Evolutionary conservation across 768 basidiomycete genomes (phyloP).

Genomic region (Leccinum truebloodii): DNA sequence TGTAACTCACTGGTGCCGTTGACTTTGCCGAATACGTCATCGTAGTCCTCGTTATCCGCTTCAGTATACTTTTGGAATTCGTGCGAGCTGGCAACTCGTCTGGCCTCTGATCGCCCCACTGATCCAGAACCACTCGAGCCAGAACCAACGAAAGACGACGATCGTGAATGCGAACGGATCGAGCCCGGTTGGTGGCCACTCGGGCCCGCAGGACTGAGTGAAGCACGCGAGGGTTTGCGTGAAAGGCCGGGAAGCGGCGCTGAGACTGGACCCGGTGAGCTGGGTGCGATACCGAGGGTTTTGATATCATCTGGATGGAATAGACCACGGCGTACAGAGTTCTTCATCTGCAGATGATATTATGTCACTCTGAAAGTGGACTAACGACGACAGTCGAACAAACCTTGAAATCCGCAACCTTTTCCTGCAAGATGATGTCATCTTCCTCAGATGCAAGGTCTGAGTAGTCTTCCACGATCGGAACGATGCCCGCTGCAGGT

Average conservation of each 20-base stretch:
- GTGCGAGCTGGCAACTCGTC: constrained; percentile 50
- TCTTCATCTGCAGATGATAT: constrained; percentile 55
- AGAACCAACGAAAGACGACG: constrained; percentile 54
- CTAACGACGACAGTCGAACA: constrained; percentile 11
- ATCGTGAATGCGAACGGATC: constrained; percentile 52
- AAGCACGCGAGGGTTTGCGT: constrained; percentile 54
- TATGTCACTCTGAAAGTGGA: not conserved
- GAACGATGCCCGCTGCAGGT: constrained; percentile 59
- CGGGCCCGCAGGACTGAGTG: constrained; percentile 45
- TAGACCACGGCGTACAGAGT: constrained; percentile 67
- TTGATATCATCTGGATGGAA: constrained; percentile 92
- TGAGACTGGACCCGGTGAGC: constrained; percentile 60
- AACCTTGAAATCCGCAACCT: constrained; percentile 85
- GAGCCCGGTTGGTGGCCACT: constrained; percentile 31
- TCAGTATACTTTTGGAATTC: constrained; percentile 88
- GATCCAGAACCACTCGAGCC: constrained; percentile 48
- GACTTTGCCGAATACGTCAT: constrained; percentile 88
- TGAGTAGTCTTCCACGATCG: constrained; percentile 89
- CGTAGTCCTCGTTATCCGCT: constrained; percentile 89
- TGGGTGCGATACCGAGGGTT: constrained; percentile 57
- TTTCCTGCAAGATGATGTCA: constrained; percentile 65
- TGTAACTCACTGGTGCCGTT: constrained; percentile 61
- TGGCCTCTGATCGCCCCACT: constrained; percentile 66
- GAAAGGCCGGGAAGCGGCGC: constrained; percentile 63
- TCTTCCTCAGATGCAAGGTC: constrained; percentile 84